Evolutionary conservation across 2,329 filamentous ascomycete species (phyloP).

Genomic region (Exophiala mesophila): DNA sequence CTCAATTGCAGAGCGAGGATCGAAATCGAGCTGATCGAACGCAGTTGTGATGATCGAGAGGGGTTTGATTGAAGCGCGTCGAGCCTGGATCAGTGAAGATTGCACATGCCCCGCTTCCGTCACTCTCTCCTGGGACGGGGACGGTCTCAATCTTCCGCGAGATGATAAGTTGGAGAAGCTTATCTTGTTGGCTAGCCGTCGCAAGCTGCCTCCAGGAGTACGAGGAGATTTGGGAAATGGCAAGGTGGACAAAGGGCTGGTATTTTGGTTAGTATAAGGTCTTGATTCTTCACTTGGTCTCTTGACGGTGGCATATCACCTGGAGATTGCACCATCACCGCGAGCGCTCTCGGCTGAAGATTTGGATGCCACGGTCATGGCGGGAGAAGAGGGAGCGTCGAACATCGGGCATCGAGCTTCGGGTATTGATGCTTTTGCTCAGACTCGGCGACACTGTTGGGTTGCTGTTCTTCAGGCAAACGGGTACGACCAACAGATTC

Average conservation of each 20-base stretch:
- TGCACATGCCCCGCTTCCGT: neutral
- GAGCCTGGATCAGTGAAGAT: neutral
- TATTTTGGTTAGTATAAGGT: slow-evolving; percentile 1
- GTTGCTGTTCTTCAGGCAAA: no score
- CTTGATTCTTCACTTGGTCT: neutral
- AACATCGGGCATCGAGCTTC: no score
- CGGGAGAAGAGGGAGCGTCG: no score
- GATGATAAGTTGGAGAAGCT: slow-evolving; percentile 13
- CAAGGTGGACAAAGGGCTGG: slow-evolving; percentile 12
- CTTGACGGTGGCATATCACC: neutral
- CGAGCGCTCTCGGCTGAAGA: neutral
- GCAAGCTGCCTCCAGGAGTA: slow-evolving; percentile 4
- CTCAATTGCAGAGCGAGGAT: slow-evolving; percentile 7
- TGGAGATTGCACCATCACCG: slow-evolving; percentile 2
- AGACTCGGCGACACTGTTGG: no score
- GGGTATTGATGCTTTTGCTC: no score
- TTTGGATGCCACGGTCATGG: no score
- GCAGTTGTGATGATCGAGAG: slow-evolving; percentile 20
- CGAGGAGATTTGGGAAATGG: slow-evolving; percentile 6
- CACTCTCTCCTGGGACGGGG: no score
- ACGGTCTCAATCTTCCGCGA: no score
- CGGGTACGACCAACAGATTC: no score
- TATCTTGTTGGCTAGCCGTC: slow-evolving; percentile 14
- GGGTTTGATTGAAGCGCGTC: slow-evolving; percentile 8
- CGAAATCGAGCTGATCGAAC: slow-evolving; percentile 20